Evolutionary conservation across 2,329 filamentous ascomycete genomes (phyloP), one percentile per base, ranked within the genome.

Genomic region (Gliomastix tumulicola): DNA sequence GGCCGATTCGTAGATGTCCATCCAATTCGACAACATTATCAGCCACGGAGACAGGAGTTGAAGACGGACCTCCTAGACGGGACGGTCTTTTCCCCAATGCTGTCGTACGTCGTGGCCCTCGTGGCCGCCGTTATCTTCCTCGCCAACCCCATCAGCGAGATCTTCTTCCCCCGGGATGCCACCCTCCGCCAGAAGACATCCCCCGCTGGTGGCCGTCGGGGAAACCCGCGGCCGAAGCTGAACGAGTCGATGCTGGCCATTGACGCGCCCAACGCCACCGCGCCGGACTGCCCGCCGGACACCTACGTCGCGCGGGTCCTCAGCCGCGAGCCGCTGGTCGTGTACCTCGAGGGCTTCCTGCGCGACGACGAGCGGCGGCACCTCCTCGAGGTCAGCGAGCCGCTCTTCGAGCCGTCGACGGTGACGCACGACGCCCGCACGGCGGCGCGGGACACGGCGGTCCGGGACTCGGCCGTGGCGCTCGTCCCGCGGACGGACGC

Each of bases 261-360:
- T 32, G 69, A 74, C 35, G 39, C 39, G 7, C 44, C 50, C 28
- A 60, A 63, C 44, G 56, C 56, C 34, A 60, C 59, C 16, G 45
- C 45, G 19, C 47, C 49, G 35, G 49, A 46, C 8, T 74, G 68
- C 37, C 48, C 51, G 0, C 47, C 55, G 2, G 62, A 71, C 40
- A 44, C 56, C 3, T 72, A 74, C 48, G 54, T 57, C 2, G 61
- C 69, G 30, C 66, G 70, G 38, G 57, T 76, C 18, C 50, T 69
- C 38, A 71, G 61, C 31, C 61, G 65, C 37, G 65, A 66, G 38
- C 72, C 73, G 16, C 49, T 76, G 25, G 68, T 76, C 3, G 47
- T 76, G 5, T 76, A 76, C 41, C 54, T 76, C 11, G 69, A 74
- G 52, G 57, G 64, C 15, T 76, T 76, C 44, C 43, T 76, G 36